phyloP scores from a whole-genome alignment of 2,329 filamentous ascomycete species.

The Aspergillus caelatus region DNA sequence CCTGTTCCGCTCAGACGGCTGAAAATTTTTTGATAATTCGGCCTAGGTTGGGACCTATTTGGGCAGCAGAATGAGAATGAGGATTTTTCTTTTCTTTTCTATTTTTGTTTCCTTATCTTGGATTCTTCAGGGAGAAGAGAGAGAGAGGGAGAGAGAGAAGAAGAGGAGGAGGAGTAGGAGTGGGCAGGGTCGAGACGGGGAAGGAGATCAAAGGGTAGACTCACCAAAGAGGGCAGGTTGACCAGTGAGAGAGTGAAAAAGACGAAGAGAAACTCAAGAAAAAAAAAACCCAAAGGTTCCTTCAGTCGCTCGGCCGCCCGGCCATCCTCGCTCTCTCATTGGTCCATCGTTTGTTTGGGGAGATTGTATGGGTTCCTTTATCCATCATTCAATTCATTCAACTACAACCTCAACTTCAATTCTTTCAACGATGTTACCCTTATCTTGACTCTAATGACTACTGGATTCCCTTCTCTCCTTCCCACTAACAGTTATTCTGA shows the following conservation, averaged over 20 bases:
- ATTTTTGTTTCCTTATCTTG: background rate
- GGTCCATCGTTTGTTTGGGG: background rate
- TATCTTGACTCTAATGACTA: too few relatives aligned
- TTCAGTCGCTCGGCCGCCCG: background rate
- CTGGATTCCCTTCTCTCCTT: too few relatives aligned
- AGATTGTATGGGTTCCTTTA: background rate
- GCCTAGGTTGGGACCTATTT: background rate
- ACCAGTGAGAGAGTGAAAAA: background rate
- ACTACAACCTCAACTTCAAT: background rate
- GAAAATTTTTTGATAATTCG: constrained; percentile 3
- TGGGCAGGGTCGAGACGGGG: background rate
- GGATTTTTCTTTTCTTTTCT: background rate
- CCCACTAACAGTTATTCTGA: too few relatives aligned
- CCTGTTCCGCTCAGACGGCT: constrained; percentile 7
- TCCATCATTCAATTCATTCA: background rate
- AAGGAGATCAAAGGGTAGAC: constrained; percentile 5
- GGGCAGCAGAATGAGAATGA: constrained; percentile 6
- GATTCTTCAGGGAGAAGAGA: background rate
- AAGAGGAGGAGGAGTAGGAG: background rate
- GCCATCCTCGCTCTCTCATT: background rate
- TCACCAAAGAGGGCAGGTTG: background rate
- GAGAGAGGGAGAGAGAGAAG: constrained; percentile 1
- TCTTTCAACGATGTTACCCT: background rate
- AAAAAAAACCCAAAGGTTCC: background rate
- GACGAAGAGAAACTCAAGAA: too few relatives aligned